These are phyloP conservation scores for Pleurotus citrinopileatus DNA, from an alignment of 768 basidiomycete genomes.

Conservation along the genomic window DNA sequence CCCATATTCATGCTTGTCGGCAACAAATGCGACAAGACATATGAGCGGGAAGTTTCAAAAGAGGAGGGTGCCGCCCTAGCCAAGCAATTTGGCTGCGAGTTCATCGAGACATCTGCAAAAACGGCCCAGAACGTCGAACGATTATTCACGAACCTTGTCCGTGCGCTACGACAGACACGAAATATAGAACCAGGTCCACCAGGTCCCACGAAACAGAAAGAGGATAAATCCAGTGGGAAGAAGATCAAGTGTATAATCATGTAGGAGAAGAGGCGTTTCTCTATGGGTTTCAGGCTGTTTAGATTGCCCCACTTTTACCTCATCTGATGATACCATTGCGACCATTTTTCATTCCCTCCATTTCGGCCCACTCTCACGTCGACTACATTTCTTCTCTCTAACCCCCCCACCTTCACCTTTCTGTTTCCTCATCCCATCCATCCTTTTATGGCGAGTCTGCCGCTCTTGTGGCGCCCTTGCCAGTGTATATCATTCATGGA, in stretches of 20 bases:
- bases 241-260: slow-evolving; percentile 72
- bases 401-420: slow-evolving; percentile 22
- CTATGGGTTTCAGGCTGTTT: slow-evolving; percentile 61
- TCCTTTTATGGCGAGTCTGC: slow-evolving; percentile 16
- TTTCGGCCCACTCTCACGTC: slow-evolving; percentile 8
- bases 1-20: slow-evolving; percentile 94
- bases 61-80: slow-evolving; percentile 88
- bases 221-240: slow-evolving; percentile 36
- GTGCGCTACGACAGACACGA: slow-evolving; percentile 72
- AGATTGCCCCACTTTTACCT: slow-evolving; percentile 68
- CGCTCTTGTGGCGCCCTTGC: too few species aligned
- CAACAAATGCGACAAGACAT: slow-evolving; percentile 93
- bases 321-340: slow-evolving; percentile 80
- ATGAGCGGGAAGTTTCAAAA: slow-evolving; percentile 85
- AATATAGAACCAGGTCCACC: slow-evolving; percentile 47
- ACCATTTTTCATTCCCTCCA: slow-evolving; percentile 18
- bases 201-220: slow-evolving; percentile 38
- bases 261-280: slow-evolving; percentile 51
- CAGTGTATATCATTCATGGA: slow-evolving; percentile 7
- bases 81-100: slow-evolving; percentile 83
- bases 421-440: slow-evolving; percentile 22
- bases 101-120: slow-evolving; percentile 97
- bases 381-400: slow-evolving; percentile 20
- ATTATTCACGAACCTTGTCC: slow-evolving; percentile 86
- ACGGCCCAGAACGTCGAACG: slow-evolving; percentile 90